Evolutionary conservation across 2,329 filamentous ascomycete species (phyloP).

Genomic region (Colletotrichum orbiculare): DNA sequence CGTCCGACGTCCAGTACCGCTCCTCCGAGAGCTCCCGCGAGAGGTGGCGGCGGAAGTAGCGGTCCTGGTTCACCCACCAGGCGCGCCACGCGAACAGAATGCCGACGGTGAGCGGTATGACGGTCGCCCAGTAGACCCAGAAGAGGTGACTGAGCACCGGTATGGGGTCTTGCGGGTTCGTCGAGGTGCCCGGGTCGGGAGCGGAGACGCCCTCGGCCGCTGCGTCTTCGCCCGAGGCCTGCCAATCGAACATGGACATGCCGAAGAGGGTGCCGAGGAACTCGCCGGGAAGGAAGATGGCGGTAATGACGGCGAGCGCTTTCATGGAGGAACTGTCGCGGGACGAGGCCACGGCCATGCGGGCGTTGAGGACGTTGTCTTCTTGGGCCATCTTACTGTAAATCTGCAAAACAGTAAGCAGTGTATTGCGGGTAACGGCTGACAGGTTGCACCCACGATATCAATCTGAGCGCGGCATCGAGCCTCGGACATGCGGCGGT

Average conservation of each 20-base stretch:
- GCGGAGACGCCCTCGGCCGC: constrained; percentile 23
- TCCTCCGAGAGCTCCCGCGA: constrained; percentile 60
- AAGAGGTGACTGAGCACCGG: constrained; percentile 53
- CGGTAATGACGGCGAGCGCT: constrained; percentile 58
- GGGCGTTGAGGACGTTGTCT: constrained; percentile 57
- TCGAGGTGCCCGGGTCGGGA: constrained; percentile 17
- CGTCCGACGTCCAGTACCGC: constrained; percentile 59
- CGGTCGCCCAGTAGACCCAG: constrained; percentile 59
- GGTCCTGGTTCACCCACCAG: constrained; percentile 60
- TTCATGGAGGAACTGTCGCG: constrained; percentile 61
- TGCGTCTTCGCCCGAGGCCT: constrained; percentile 49
- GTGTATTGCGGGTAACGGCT: too few species aligned
- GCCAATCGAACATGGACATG: constrained; percentile 60
- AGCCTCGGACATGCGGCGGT: constrained; percentile 58
- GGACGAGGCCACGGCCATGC: constrained; percentile 53
- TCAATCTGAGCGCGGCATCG: constrained; percentile 59
- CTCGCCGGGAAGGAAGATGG: constrained; percentile 59
- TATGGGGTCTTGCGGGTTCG: constrained; percentile 40
- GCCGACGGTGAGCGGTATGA: constrained; percentile 54
- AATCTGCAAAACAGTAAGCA: constrained; percentile 45
- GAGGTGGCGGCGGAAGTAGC: constrained; percentile 57
- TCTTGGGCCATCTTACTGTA: constrained; percentile 62
- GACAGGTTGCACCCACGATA: constrained; percentile 47
- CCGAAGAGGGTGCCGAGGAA: constrained; percentile 59
- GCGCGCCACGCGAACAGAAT: constrained; percentile 56